Conservation (phyloP, 2,329 filamentous ascomycete genomes). For the Xylaria sp. region DNA sequence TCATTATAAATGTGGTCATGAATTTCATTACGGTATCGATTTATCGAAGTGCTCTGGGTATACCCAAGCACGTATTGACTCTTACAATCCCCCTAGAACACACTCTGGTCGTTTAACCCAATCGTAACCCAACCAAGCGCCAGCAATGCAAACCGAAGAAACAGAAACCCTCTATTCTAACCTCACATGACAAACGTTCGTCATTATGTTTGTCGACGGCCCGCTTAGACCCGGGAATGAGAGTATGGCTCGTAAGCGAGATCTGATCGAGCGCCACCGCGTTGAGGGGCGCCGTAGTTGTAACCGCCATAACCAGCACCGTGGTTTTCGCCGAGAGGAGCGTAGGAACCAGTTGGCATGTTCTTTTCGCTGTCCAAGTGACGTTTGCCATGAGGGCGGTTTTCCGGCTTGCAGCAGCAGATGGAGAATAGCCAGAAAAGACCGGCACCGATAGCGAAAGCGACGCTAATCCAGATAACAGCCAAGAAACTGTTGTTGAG, state of each 20-base stretch:
- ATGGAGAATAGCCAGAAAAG: slow-evolving; percentile 92
- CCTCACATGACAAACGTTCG: slow-evolving; percentile 15
- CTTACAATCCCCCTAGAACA: slow-evolving; percentile 17
- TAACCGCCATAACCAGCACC: slow-evolving; percentile 47
- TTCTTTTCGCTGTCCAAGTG: slow-evolving; percentile 62
- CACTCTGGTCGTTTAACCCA: slow-evolving; percentile 36
- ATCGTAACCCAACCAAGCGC: slow-evolving; percentile 44
- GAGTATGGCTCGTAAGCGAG: slow-evolving; percentile 73
- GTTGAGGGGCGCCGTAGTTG: slow-evolving; percentile 54
- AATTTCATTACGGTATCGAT: slow-evolving; percentile 32
- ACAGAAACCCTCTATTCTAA: slow-evolving; percentile 26
- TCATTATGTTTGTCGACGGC: slow-evolving; percentile 6
- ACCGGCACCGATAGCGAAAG: slow-evolving; percentile 77
- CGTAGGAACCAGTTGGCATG: slow-evolving; percentile 56
- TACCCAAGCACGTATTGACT: slow-evolving; percentile 15
- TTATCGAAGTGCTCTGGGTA: slow-evolving; percentile 38
- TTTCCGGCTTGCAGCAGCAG: slow-evolving; percentile 86
- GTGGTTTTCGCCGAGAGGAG: slow-evolving; percentile 56
- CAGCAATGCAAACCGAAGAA: slow-evolving; percentile 42
- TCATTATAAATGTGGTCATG: slow-evolving; percentile 3
- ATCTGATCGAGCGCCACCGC: slow-evolving; percentile 58
- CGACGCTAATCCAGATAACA: slow-evolving; percentile 81
- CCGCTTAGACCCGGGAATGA: slow-evolving; percentile 60
- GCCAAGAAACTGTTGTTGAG: slow-evolving; percentile 77
- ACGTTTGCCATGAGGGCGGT: slow-evolving; percentile 47